Base-by-base conservation (phyloP, 2,329 filamentous ascomycete species). In the Cladosporium oxysporum region DNA sequence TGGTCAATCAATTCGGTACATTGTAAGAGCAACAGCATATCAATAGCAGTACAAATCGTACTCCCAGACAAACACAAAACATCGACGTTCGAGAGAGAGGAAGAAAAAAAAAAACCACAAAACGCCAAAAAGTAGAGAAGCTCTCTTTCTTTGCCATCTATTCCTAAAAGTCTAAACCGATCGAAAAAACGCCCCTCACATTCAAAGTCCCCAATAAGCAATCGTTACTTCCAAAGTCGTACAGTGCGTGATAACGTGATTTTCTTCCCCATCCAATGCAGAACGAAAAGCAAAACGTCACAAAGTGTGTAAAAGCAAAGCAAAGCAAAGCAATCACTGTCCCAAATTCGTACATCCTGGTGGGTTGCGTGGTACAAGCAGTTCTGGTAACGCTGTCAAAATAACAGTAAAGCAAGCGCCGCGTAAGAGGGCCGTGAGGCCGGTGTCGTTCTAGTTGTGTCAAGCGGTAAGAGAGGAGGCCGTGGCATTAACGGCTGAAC, bases 401-500 rank as follows among this genome's bases (percentile, higher is more conserved):
- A 47, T 21, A 47, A 47, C 41, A 55, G 28, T 12, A 29, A 55
- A 55, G 52, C 52, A n/a, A 55, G 52, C 28, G 52, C 52, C 7
- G 28, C 26, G 52, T 31, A 21, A 33, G n/a, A 11, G 18, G 23
- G 16, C 50, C 23, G 23, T 29, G 50, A 21, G 14, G 26, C 26
- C 23, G 12, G 26, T 53, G 50, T 16, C 10, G 26, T 53, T 26
- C 28, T 29, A 53, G 14, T n/a, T 29, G 50, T 28, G 14, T 18
- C 28, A 8, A 21, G 55, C n/a, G 21, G n/a, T 7, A 5, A 16
- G 14, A 41, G 33, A 37, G 31, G 31, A n/a, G 21, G 16, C 10
- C 31, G 2, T 21, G 33, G 33, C 33, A 16, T 21, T 59, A 63
- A 4, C 35, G 61, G 61, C 61, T 28, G 18, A 63, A 63, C 33